phyloP scores from a whole-genome alignment of 2,329 filamentous ascomycete genomes.

The Myriosclerotinia duriaeana region DNA sequence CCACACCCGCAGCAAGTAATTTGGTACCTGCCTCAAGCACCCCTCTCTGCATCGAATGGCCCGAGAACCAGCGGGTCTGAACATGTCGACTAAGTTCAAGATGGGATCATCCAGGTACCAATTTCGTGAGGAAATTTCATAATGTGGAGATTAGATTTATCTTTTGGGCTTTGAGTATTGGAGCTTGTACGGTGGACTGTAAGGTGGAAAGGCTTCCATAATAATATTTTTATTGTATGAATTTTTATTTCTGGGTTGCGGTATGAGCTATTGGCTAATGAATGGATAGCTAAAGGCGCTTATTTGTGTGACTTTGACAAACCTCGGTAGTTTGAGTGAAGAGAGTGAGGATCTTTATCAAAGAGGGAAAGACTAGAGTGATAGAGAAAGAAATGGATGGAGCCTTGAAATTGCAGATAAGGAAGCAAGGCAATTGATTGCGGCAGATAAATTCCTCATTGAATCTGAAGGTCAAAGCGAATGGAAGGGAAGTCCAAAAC shows the following conservation, averaged over 20 bases:
- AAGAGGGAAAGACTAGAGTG: neutral
- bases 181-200: constrained; percentile 10
- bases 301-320: constrained; percentile 4
- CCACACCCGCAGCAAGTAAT: neutral
- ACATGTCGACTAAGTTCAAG: neutral
- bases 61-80: constrained; percentile 17
- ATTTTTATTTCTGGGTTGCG: neutral
- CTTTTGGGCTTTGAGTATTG: neutral
- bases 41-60: neutral
- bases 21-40: constrained; percentile 5
- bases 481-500: too few relatives aligned
- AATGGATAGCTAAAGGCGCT: constrained; percentile 7
- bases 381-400: neutral
- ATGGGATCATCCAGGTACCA: constrained; percentile 11
- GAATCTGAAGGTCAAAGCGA: neutral
- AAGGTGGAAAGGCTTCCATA: neutral
- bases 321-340: neutral
- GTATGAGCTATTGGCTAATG: constrained; percentile 1
- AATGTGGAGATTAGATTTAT: constrained; percentile 7
- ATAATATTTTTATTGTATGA: neutral
- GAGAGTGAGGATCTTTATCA: constrained; percentile 8
- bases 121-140: constrained; percentile 7
- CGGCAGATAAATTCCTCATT: neutral
- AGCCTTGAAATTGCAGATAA: neutral
- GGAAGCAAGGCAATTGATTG: neutral